A percentile compares a stretch with the other conserved stretches of the same genome.
Evolutionary conservation across 352 stramenopile species (phyloP).

Genomic region (Pythium sp.): DNA sequence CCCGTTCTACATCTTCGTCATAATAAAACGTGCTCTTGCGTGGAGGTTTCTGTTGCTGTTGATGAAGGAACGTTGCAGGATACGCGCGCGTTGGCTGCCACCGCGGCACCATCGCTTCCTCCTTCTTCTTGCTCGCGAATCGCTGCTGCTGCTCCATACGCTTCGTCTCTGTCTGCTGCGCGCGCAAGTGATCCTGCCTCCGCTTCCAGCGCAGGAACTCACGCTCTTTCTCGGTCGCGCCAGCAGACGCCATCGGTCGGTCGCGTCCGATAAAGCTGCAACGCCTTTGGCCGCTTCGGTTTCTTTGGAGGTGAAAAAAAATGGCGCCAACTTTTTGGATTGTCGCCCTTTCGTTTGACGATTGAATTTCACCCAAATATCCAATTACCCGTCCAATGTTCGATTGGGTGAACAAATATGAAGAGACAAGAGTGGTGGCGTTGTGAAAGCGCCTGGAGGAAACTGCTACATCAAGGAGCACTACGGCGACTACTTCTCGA

Average conservation of each 20-base stretch:
- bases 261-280: background rate
- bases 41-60: background rate
- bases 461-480: slow-evolving; percentile 91
- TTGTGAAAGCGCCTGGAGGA: too few species aligned
- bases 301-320: background rate
- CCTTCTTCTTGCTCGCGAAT: background rate
- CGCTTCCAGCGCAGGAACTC: slow-evolving; percentile 26
- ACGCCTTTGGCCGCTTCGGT: background rate
- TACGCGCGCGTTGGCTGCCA: background rate
- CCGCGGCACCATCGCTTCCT: background rate
- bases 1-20: background rate
- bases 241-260: slow-evolving; percentile 7
- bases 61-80: background rate
- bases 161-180: background rate
- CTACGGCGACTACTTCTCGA: slow-evolving; percentile 96
- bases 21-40: background rate
- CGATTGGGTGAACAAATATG: background rate
- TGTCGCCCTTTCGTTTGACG: background rate
- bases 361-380: background rate
- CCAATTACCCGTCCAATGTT: background rate
- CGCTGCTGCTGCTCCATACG: background rate
- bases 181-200: slow-evolving; percentile 17
- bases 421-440: too few species aligned
- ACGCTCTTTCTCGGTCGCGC: slow-evolving; percentile 12
- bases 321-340: background rate